Base-by-base conservation (phyloP, 1,284 basidiomycete species). In the Vanrija humicola region DNA sequence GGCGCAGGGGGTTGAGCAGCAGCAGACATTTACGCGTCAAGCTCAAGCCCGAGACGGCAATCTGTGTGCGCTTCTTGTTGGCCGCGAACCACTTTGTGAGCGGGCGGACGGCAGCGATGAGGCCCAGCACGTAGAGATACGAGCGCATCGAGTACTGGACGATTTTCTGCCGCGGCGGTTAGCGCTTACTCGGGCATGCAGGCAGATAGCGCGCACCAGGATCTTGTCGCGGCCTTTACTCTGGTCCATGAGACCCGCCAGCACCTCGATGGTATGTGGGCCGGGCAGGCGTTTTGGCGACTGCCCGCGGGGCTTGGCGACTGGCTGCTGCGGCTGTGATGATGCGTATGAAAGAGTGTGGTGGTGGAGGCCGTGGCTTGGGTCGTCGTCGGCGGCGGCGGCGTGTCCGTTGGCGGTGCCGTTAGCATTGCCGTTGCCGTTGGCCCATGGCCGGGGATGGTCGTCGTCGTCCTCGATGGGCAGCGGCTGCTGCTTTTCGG, bases 181-280 rank as follows among this genome's bases (percentile, higher is more conserved):
- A 42, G 21, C 44, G 44, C 44, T 21, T 16, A 26, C 23, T 25
- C 34, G 34, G 34, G 34, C 34, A 34, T 34, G 34, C 16, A 16
- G 6, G n/a, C 10, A 8, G 28, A 10, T 28, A 10, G 10, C 28
- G 68, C 72, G 51, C 57, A 71, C 73, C 48, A 75, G 53, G 38
- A 75, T 64, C 58, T 75, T 75, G 59, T 75, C 73, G 28, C 73
- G 54, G 1, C 73, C 73, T 52, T 70, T 73, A 51, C 64, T 68
- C 25, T 57, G 67, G 53, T 74, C 73, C 64, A 74, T 67, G 21
- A 75, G 45, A 23, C 56, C 54, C 0, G 72, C 70, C 64, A 63
- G 59, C 3, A 71, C 67, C 16, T 64, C 64, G n/a, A 69, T 49
- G 8, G 54, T 45, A 40, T 65, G 23, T 8, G 65, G 66, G 18